Evolutionary conservation across 2,329 filamentous ascomycete genomes (phyloP), one percentile per base, ranked within the genome.

Genomic region (Cladosporium colombiae): DNA sequence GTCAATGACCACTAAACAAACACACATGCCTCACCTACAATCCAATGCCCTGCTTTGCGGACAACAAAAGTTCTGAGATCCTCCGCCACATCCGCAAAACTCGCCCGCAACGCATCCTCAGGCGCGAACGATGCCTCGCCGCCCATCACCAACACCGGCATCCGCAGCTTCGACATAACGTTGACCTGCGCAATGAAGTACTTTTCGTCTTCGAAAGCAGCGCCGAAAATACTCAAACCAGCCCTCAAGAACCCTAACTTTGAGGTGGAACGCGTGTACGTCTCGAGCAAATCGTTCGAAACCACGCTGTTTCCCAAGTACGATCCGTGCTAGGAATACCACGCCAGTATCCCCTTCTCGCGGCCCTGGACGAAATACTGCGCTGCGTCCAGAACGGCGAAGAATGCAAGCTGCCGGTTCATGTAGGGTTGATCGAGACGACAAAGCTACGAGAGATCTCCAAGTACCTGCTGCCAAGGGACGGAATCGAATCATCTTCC

Each of bases 281-380:
- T 71, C 37, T 78, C 76, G 0, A 82, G 68, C 0, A 77, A 76
- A 14, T 81, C 79, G 44, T 78, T 75, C 1, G 75, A 75, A 14
- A 82, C 75, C 1, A 76, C 72, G 37, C 76, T 70, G 1, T 70
- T 70, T 0, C 81, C 81, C 0, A 78, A 77, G 67, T 83, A 83
- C 21, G 75, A 78, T 0, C 73, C 74, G 37, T 83, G 81, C 65
- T 73, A 83, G 65, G 83, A 83, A 59, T 82, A 83, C 81, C 81
- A 82, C 18, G 76, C 68, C 0, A 83, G 70, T 67, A 83, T 78
- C 65, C 81, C 72, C 66, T 73, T 78, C 68, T 83, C 81, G 1
- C 76, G 74, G 0, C 78, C 81, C 0, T 70, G 70, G 66, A 83
- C 80, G 65, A 84, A 78, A 65, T 80, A 83, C 62, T 81, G 77